Evolutionary conservation across 208 protist species (phyloP).

Genomic region (Trypanosoma boissoni): DNA sequence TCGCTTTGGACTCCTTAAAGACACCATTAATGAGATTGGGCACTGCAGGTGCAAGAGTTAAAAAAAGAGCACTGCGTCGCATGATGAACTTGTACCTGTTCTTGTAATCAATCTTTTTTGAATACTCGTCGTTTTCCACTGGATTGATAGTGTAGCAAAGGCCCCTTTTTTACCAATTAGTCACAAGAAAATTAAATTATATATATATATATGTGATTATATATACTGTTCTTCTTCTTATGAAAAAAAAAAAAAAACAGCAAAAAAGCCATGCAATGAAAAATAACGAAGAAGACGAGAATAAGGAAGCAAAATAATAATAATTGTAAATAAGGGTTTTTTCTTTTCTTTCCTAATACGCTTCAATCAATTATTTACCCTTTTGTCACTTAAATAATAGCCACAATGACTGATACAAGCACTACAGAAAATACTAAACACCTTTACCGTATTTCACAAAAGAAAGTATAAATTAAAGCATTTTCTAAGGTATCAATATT

Average conservation of each 20-base stretch:
- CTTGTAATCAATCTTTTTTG: no score
- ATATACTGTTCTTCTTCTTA: neutral
- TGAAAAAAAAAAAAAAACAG: conserved; percentile 25
- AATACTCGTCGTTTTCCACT: no score
- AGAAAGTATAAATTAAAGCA: no score
- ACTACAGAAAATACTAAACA: no score
- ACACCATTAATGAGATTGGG: conserved; percentile 84
- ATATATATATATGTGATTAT: conserved; percentile 5
- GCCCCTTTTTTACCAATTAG: conserved; percentile 9
- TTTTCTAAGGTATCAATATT: no score
- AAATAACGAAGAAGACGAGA: no score
- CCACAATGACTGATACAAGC: no score
- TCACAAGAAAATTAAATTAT: conserved; percentile 7
- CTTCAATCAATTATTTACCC: conserved; percentile 5
- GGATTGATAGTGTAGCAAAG: no score
- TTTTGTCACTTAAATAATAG: neutral
- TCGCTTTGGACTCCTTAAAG: conserved; percentile 60
- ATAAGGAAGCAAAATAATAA: no score
- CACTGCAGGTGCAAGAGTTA: conserved; percentile 13
- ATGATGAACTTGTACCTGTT: neutral
- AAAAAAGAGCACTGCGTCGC: neutral
- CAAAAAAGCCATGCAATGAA: no score
- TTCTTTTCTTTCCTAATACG: neutral
- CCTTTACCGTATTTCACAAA: no score
- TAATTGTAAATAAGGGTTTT: no score